A percentile compares a stretch with the other conserved stretches of the same genome.
phyloP scores from a whole-genome alignment of 1,284 basidiomycete species.

The Irpex rosettiformis region DNA sequence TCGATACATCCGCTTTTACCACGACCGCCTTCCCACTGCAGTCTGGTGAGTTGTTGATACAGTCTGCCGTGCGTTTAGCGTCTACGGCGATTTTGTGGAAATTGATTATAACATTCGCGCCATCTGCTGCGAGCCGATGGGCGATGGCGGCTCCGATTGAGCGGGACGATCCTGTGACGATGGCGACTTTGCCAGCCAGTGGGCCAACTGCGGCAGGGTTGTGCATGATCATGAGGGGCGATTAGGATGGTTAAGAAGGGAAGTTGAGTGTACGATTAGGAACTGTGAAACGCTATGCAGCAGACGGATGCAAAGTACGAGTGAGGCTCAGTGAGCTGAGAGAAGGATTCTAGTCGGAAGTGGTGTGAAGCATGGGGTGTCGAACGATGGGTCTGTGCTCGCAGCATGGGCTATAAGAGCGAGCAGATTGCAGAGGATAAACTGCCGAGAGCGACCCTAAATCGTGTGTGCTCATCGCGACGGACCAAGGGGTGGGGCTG shows the following conservation, averaged over 20 bases:
- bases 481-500: not conserved
- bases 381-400: not conserved
- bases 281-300: not conserved
- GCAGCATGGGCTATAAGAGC: not conserved
- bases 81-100: constrained; percentile 36
- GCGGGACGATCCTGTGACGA: constrained; percentile 59
- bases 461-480: not conserved
- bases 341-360: not conserved
- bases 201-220: constrained; percentile 7
- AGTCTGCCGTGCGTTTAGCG: constrained; percentile 42
- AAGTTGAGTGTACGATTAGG: not conserved
- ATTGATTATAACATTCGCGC: constrained; percentile 58
- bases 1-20: constrained; percentile 50
- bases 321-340: not conserved
- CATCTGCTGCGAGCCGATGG: constrained; percentile 46
- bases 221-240: constrained; percentile 2
- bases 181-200: constrained; percentile 41
- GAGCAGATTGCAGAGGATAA: not conserved
- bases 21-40: constrained; percentile 45
- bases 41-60: constrained; percentile 33
- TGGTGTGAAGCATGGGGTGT: not conserved
- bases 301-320: not conserved
- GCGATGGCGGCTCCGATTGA: constrained; percentile 58
- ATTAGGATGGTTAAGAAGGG: not conserved
- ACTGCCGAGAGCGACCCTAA: not conserved